Evolutionary conservation across 192 early-diverging fungal species (phyloP).

Genomic region (Geranomyces variabilis): DNA sequence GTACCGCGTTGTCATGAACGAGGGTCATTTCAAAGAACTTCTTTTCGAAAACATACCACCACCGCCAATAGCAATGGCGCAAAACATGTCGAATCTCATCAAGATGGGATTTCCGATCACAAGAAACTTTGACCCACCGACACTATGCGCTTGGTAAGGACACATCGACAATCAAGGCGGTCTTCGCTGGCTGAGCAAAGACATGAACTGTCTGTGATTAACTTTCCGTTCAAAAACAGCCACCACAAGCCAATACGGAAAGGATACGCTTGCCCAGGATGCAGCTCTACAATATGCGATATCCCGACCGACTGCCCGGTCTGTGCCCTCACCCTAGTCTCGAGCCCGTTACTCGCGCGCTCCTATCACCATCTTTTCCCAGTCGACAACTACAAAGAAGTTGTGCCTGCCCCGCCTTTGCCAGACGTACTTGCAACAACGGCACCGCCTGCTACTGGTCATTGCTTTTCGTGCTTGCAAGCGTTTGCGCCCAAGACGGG

Average conservation of each 20-base stretch:
- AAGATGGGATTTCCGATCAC: constrained; percentile 91
- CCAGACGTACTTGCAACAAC: too few relatives aligned
- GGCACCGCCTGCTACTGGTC: background rate
- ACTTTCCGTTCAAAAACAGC: constrained; percentile 1
- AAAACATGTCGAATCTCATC: constrained; percentile 65
- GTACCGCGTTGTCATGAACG: constrained; percentile 83
- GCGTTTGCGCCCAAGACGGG: constrained; percentile 23
- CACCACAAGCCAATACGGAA: constrained; percentile 71
- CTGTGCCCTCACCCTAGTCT: constrained; percentile 85
- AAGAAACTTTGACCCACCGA: constrained; percentile 42
- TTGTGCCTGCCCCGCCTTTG: constrained; percentile 40
- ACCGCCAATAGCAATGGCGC: constrained; percentile 65
- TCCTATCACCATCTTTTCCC: constrained; percentile 97
- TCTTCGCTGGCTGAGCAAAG: too few relatives aligned
- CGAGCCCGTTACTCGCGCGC: constrained; percentile 85
- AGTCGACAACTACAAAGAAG: constrained; percentile 78
- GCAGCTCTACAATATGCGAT: constrained; percentile 79
- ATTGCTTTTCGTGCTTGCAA: constrained; percentile 17
- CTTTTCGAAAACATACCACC: constrained; percentile 87
- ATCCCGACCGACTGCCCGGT: constrained; percentile 92
- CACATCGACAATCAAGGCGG: background rate
- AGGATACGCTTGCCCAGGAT: constrained; percentile 87
- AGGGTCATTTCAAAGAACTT: constrained; percentile 79
- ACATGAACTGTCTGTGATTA: background rate
- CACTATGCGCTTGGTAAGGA: constrained; percentile 79